Evolutionary conservation across 345 rosid genomes (phyloP).

Genomic region (Citrus sp.): DNA sequence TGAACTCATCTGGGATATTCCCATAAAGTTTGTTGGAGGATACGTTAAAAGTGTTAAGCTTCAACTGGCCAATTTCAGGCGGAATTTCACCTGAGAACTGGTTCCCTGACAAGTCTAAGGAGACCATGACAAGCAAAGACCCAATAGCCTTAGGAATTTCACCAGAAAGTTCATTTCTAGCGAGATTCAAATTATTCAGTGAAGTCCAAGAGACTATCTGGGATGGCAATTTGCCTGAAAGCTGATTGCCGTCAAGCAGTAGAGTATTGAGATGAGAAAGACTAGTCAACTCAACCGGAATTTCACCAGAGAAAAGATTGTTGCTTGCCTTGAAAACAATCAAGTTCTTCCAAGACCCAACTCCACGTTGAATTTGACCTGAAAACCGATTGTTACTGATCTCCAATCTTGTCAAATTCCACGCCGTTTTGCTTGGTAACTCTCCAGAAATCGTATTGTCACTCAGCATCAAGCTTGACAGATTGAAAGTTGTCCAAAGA

Average conservation of each 20-base stretch:
- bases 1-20: conserved; percentile 44
- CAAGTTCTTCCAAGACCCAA: conserved; percentile 55
- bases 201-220: conserved; percentile 63
- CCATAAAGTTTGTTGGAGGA: conserved; percentile 75
- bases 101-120: conserved; percentile 70
- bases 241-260: conserved; percentile 52
- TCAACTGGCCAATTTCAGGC: conserved; percentile 45
- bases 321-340: conserved; percentile 58
- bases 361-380: conserved; percentile 58
- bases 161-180: conserved; percentile 69
- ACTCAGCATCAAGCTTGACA: conserved; percentile 55
- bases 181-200: conserved; percentile 42
- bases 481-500: conserved; percentile 53
- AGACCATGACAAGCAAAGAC: conserved; percentile 43
- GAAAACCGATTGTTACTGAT: conserved; percentile 65
- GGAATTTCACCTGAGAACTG: conserved; percentile 70
- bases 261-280: conserved; percentile 42
- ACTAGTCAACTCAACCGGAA: conserved; percentile 57
- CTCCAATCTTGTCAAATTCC: conserved; percentile 72
- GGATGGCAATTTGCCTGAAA: conserved; percentile 68
- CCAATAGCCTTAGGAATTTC: conserved; percentile 59
- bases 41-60: conserved; percentile 44
- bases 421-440: conserved; percentile 52
- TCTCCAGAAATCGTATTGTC: conserved; percentile 64
- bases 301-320: conserved; percentile 59